Evolutionary conservation across 768 basidiomycete genomes (phyloP).

Genomic region (Tricholoma saponaceum): DNA sequence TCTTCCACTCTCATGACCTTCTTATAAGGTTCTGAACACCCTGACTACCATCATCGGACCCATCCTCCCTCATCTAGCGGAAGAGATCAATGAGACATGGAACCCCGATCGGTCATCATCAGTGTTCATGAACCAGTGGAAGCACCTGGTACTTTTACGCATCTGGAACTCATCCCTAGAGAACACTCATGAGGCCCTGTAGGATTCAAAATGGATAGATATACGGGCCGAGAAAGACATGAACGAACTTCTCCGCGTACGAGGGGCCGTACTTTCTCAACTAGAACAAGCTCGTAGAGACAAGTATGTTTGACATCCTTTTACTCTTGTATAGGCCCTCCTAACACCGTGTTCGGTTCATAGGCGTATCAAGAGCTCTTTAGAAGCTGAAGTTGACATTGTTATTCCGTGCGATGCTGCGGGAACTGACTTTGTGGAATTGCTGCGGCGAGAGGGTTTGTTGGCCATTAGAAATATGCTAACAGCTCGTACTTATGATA

Average conservation of each 20-base stretch:
- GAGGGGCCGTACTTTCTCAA: slow-evolving; percentile 56
- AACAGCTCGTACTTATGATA: not conserved
- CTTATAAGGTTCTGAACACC: slow-evolving; percentile 58
- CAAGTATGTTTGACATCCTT: slow-evolving; percentile 48
- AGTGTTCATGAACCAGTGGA: slow-evolving; percentile 73
- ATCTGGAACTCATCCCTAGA: not conserved
- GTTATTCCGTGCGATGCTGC: slow-evolving; percentile 38
- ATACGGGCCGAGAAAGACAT: slow-evolving; percentile 55
- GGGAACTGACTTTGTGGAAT: slow-evolving; percentile 21
- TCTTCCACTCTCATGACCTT: not conserved
- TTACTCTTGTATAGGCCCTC: not conserved
- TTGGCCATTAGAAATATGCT: slow-evolving; percentile 1
- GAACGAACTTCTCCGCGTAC: slow-evolving; percentile 54
- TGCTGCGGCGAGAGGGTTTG: slow-evolving; percentile 45
- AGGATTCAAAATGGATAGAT: slow-evolving; percentile 66
- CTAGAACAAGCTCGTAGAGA: slow-evolving; percentile 74
- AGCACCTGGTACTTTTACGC: slow-evolving; percentile 48
- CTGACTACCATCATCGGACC: slow-evolving; percentile 77
- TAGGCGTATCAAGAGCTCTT: slow-evolving; percentile 69
- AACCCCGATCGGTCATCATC: slow-evolving; percentile 39
- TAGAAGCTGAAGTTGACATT: slow-evolving; percentile 74
- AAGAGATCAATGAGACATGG: slow-evolving; percentile 68
- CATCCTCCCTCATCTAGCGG: slow-evolving; percentile 85
- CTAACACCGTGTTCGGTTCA: slow-evolving; percentile 1
- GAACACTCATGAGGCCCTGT: not conserved